Base-by-base conservation (phyloP, 805 yeast genomes). In the Hanseniaspora pseudoguilliermondii region DNA sequence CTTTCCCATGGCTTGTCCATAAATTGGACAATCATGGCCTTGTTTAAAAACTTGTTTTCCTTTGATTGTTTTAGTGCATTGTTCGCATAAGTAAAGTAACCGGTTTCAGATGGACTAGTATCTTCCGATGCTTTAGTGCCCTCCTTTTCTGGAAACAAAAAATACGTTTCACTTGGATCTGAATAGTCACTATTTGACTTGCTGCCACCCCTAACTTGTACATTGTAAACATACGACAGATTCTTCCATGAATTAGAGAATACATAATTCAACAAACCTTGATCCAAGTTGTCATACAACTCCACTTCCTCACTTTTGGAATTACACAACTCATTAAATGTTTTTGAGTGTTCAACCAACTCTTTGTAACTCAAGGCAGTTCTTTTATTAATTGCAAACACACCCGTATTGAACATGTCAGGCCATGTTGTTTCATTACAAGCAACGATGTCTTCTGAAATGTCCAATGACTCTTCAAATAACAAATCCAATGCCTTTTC, bases 351-450 rank as follows among this genome's bases (percentile, higher is more conserved):
- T 16, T 46, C 39, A 20, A 46, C 34, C 16, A 53, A 11, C 13
- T 53, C 20, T 20, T 47, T 23, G 34, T 53, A 53, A 11, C 18
- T 25, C 13, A 32, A 10, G 2, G 50, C 42, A 11, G 49, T 46
- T 9, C 16, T 16, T 1, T 29, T 38, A 38, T 73, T 72, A 29
- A 81, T 65, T 3, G 81, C 71, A 63, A 87, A 73, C 21, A 87
- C 79, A 4, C 96, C 95, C 35, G 89, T 79, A 67, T 88, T 87
- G 72, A 88, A 88, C 62, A 84, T 75, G 70, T 88, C 96, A 0
- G 95, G 95, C 86, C 95, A 88, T 15, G 95, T 95, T n/a, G 80
- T 73, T 69, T 88, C 96, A 0, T 95, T 85, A 16, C 83, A 72
- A 0, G 93, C 90, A 40, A 71, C 66, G 20, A 68, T 55, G 20